A percentile compares a stretch with the other conserved stretches of the same genome.
Conservation (phyloP, 441 rosid species). For the Geranium incanum region DNA sequence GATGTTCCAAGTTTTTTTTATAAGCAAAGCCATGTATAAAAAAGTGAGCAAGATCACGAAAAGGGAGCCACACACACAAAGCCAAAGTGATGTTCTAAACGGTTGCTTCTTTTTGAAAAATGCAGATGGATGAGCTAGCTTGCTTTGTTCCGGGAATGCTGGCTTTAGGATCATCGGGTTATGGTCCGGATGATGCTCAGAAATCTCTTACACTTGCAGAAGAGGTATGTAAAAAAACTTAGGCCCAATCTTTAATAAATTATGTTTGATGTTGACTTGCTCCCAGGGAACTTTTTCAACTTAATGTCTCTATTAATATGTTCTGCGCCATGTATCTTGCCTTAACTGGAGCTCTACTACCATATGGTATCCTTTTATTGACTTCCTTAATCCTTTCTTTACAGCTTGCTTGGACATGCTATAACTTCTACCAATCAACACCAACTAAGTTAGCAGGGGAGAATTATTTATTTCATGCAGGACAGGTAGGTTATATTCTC, state of each 20-base stretch:
- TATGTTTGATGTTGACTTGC: neutral
- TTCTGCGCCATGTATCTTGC: neutral
- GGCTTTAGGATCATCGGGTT: constrained; percentile 89
- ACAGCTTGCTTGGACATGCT: constrained; percentile 98
- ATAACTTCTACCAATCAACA: constrained; percentile 82
- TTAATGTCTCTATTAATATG: neutral
- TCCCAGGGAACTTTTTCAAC: neutral
- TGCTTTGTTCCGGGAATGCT: constrained; percentile 99
- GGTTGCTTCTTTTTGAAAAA: constrained; percentile 12
- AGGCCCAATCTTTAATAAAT: neutral
- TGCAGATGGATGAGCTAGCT: constrained; percentile 98
- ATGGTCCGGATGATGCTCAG: constrained; percentile 57
- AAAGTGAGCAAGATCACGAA: no score
- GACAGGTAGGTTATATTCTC: constrained; percentile 59
- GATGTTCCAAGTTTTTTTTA: neutral
- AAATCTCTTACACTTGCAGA: constrained; percentile 78
- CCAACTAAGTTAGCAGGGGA: constrained; percentile 95
- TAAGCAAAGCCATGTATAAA: no score
- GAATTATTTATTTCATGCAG: constrained; percentile 74
- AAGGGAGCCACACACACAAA: no score
- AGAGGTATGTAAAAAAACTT: constrained; percentile 45
- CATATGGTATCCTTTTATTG: constrained; percentile 11
- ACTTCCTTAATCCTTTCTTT: constrained; percentile 12
- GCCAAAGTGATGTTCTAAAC: no score
- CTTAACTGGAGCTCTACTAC: neutral